Evolutionary conservation across 805 yeast genomes (phyloP).

Genomic region (Metschnikowia lunata): DNA sequence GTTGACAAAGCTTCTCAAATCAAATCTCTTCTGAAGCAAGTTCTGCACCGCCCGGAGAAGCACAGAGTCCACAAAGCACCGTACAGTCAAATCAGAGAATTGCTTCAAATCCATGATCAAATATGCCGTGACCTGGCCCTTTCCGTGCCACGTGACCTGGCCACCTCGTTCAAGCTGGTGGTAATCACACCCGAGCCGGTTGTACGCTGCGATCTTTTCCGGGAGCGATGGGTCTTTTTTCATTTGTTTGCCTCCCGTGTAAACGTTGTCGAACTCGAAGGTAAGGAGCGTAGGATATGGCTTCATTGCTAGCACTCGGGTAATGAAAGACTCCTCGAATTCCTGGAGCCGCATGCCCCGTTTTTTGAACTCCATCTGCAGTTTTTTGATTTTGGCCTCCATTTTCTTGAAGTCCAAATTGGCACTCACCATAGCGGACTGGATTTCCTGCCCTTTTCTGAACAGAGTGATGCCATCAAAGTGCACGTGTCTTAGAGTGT

Average conservation of each 20-base stretch:
- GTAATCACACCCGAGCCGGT: slow-evolving; percentile 49
- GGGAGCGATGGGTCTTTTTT: slow-evolving; percentile 42
- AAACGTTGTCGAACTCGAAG: slow-evolving; percentile 80
- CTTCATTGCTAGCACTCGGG: slow-evolving; percentile 39
- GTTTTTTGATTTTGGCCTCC: slow-evolving; percentile 44
- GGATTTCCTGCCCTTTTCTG: slow-evolving; percentile 50
- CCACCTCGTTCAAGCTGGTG: slow-evolving; percentile 91
- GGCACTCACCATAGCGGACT: slow-evolving; percentile 51
- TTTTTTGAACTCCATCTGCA: slow-evolving; percentile 32
- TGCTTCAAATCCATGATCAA: slow-evolving; percentile 61
- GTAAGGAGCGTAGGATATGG: slow-evolving; percentile 70
- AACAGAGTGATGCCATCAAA: slow-evolving; percentile 39
- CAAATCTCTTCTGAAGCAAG: slow-evolving; percentile 36
- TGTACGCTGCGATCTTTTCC: slow-evolving; percentile 24
- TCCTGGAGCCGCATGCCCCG: slow-evolving; percentile 42
- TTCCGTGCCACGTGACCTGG: slow-evolving; percentile 93
- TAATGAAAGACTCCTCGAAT: slow-evolving; percentile 43
- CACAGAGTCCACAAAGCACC: slow-evolving; percentile 60
- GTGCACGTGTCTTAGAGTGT: slow-evolving; percentile 37
- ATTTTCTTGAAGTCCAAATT: slow-evolving; percentile 54
- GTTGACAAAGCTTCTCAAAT: slow-evolving; percentile 48
- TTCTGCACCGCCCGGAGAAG: slow-evolving; percentile 55
- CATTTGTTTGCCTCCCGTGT: slow-evolving; percentile 89
- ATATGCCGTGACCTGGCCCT: slow-evolving; percentile 88
- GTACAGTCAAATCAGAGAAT: slow-evolving; percentile 52